These are phyloP conservation scores for Syncephalastrum racemosum DNA, from an alignment of 371 early-diverging fungal genomes.

Conservation along the genomic window DNA sequence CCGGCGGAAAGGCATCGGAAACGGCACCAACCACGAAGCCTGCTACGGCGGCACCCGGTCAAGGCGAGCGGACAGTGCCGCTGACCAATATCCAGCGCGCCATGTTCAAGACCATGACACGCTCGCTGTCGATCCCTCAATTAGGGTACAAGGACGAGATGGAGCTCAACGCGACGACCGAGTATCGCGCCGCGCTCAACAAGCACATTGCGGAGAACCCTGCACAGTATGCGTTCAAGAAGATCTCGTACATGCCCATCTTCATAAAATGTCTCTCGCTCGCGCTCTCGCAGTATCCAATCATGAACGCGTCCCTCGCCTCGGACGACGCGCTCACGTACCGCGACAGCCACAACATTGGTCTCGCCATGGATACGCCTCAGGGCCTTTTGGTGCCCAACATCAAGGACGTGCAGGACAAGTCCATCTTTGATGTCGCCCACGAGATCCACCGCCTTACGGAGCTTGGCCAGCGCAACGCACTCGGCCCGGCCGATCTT, in stretches of 20 bases:
- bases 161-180: conserved; percentile 65
- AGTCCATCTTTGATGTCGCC: conserved; percentile 92
- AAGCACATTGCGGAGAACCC: conserved; percentile 39
- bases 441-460: conserved; percentile 80
- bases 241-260: conserved; percentile 93
- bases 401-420: conserved; percentile 86
- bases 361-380: conserved; percentile 97
- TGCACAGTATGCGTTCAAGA: conserved; percentile 57
- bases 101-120: conserved; percentile 97
- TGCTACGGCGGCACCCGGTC: neutral
- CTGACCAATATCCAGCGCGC: conserved; percentile 88
- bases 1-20: conserved; percentile 3
- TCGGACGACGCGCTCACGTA: conserved; percentile 56
- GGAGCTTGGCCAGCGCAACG: conserved; percentile 65
- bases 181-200: conserved; percentile 74
- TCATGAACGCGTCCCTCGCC: conserved; percentile 82
- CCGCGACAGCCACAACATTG: conserved; percentile 86
- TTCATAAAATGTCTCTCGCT: conserved; percentile 91
- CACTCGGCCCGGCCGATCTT: conserved; percentile 71
- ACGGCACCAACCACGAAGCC: conserved; percentile 4
- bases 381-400: conserved; percentile 93
- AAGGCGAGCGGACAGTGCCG: conserved; percentile 33
- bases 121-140: conserved; percentile 90
- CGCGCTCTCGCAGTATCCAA: conserved; percentile 81
- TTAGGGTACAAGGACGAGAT: conserved; percentile 95